Conservation (phyloP, 2,329 filamentous ascomycete species). For the Aspergillus vadensis region DNA sequence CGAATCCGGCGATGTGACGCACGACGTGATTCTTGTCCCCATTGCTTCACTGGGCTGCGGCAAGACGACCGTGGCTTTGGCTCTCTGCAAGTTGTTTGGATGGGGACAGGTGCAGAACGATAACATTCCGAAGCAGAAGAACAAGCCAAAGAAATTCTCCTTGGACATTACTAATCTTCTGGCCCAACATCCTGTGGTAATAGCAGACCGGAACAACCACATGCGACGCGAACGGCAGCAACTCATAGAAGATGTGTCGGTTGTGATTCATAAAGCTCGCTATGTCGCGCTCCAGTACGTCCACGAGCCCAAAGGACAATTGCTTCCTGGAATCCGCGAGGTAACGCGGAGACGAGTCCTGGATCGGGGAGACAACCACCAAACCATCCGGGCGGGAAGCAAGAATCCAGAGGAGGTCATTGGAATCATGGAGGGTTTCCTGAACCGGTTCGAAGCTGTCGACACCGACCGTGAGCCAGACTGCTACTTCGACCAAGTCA, state of each 20-base stretch:
- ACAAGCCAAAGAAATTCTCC: constrained; percentile 76
- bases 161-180: constrained; percentile 68
- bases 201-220: constrained; percentile 94
- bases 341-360: constrained; percentile 79
- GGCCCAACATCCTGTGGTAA: constrained; percentile 67
- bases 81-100: constrained; percentile 76
- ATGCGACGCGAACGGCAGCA: constrained; percentile 84
- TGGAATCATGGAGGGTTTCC: constrained; percentile 92
- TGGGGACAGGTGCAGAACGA: constrained; percentile 98
- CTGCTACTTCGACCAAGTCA: constrained; percentile 76
- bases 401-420: constrained; percentile 73
- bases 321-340: constrained; percentile 71
- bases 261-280: constrained; percentile 62
- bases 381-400: constrained; percentile 87
- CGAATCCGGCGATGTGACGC: constrained; percentile 56
- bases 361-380: constrained; percentile 89
- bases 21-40: constrained; percentile 80
- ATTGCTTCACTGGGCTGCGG: constrained; percentile 94
- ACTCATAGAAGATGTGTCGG: constrained; percentile 74
- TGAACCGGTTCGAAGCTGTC: constrained; percentile 79
- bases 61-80: constrained; percentile 89
- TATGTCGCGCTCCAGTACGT: constrained; percentile 88
- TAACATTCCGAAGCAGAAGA: constrained; percentile 78
- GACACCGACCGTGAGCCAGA: constrained; percentile 71
- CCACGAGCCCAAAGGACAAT: constrained; percentile 63